Base-by-base conservation (phyloP, 805 yeast genomes). In the Myxozyma vanderwaltii region DNA sequence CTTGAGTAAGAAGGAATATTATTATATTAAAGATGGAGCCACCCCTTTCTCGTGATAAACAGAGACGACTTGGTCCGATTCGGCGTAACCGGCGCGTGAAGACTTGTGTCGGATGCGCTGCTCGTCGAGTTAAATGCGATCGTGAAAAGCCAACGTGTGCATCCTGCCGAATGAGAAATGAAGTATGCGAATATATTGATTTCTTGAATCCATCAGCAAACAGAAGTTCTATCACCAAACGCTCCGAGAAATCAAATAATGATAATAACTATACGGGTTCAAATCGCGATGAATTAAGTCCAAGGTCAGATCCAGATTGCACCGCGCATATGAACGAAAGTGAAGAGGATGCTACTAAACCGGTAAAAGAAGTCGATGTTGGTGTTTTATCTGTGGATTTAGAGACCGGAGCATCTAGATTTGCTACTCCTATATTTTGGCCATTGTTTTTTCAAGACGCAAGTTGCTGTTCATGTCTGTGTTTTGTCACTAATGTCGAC, bases 81-180 rank as follows among this genome's bases (percentile, higher is more conserved):
- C 39, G 51, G 2, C 51, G 40, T 29, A 47, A 47, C 51, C 51
- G 51, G 19, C 51, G 51, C n/a, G 27, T 47, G 40, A 47, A 33
- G 40, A 47, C 51, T 7, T 47, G 51, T 13, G 40, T 47, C 5
- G 50, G 50, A 4, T 47, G 51, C 51, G 27, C 51, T n/a, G 51
- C 51, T 17, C 51, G 51, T 15, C 51, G 51, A 10, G 51, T 47
- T 26, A 47, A 47, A 47, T 47, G 51, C 19, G 51, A 47, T 29
- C 40, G 51, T 23, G 40, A 29, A 17, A 29, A 33, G 27, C 51
- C 51, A 7, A 21, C 51, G 4, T 47, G 51, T 40, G 40, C 29
- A 3, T 29, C 51, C 15, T 47, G 51, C 40, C 19, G 21, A 3
- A 47, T 47, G 51, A 15, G 51, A 17, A 33, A 47, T 7, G 36